Base-by-base conservation (phyloP, 2,329 filamentous ascomycete species). In the Chaetomium sp. region DNA sequence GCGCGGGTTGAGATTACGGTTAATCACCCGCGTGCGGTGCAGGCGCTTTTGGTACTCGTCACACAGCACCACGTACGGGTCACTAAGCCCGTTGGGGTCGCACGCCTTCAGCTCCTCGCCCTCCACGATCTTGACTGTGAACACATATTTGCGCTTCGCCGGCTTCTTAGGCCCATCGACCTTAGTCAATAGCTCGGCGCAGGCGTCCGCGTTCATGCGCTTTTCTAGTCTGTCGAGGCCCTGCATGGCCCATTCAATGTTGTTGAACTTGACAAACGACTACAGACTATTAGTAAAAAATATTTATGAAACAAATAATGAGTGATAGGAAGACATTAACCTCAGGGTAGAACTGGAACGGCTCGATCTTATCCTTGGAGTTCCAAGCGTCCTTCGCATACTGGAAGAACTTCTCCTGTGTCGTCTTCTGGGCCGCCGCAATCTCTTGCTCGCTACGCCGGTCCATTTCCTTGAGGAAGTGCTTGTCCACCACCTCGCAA, bases 61-160 rank as follows among this genome's bases (percentile, higher is more conserved):
- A 47, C 92, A 89, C 60, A 99, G 83, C 12, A 99, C 92, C 35
- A 99, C 91, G 67, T 99, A 99, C 0, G 94, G 94, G 72, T 99
- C 94, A 68, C 92, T 97, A 61, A 87, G 84, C 38, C 94, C 94
- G 65, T 89, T 95, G 64, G 95, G 86, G 71, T 99, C 94, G 69
- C 94, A 97, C n/a, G 94, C 90, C 72, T 97, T 97, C 64, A 99
- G 78, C 66, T 99, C 94, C 72, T 99, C 94, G 7, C 89, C 94
- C 72, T 99, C 94, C 33, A 99, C 91, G 57, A 99, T 91, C 74
- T 99, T 99, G 73, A 99, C 91, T 0, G 94, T 97, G 72, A 99
- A 99, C 54, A 96, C 91, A 69, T 95, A 97, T 68, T 95, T 96
- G 64, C 84, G 84, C 64, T 84, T 84, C 54, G 73, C 68, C 59